Evolutionary conservation across 306 rosid species (phyloP).

Genomic region (Urtica urens): DNA sequence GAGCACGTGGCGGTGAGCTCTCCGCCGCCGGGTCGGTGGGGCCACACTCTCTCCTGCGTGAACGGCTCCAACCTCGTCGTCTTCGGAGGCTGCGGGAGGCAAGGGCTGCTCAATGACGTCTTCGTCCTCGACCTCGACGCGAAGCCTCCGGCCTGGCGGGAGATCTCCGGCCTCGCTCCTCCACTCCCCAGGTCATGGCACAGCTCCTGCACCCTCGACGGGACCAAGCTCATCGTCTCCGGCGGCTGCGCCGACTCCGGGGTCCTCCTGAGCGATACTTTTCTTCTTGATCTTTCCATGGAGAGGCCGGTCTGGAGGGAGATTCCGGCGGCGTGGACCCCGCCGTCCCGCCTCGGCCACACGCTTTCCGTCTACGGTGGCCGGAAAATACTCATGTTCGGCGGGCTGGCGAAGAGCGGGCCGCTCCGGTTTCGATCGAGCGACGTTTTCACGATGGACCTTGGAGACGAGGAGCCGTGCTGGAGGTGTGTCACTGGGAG

Average conservation of each 20-base stretch:
- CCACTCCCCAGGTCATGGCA: conserved; percentile 99
- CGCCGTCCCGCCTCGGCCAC: conserved; percentile 96
- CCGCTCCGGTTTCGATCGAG: conserved; percentile 93
- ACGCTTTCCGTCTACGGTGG: conserved; percentile 95
- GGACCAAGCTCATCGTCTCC: conserved; percentile 94
- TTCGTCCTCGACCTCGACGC: conserved; percentile 90
- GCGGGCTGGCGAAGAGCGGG: conserved; percentile 99
- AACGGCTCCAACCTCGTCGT: conserved; percentile 92
- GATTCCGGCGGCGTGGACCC: conserved; percentile 96
- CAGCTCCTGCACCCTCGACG: conserved; percentile 97
- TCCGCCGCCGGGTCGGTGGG: conserved; percentile 99
- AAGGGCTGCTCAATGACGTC: conserved; percentile 96
- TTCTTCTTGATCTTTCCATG: conserved; percentile 94
- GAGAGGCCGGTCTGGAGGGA: conserved; percentile 96
- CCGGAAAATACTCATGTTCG: conserved; percentile 94
- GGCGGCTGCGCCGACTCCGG: conserved; percentile 99
- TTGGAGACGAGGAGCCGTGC: conserved; percentile 93
- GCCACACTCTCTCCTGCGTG: conserved; percentile 93
- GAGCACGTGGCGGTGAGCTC: conserved; percentile 95
- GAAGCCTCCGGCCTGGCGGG: conserved; percentile 96
- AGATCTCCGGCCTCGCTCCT: conserved; percentile 97
- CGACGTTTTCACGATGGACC: conserved; percentile 91
- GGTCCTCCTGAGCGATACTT: conserved; percentile 91
- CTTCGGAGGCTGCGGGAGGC: conserved; percentile 97
- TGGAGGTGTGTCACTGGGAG: conserved; percentile 97